phyloP scores from a whole-genome alignment of 2,329 filamentous ascomycete species.

The Colletotrichum navitas region DNA sequence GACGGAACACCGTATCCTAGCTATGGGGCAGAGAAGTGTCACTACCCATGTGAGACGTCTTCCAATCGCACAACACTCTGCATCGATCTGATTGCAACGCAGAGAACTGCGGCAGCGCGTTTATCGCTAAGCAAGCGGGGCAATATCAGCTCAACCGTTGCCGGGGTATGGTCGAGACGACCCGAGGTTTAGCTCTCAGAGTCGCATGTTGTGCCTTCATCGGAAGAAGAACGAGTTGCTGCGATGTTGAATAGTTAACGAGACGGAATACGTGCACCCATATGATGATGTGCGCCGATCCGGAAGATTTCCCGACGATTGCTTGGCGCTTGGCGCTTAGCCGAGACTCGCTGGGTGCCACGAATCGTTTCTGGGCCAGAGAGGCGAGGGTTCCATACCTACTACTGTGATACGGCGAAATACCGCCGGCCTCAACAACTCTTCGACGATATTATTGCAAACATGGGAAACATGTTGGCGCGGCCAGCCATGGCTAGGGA shows the following conservation, averaged over 20 bases:
- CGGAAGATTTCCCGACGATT: conserved; percentile 11
- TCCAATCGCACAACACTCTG: too few species aligned
- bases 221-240: conserved; percentile 3
- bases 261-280: conserved; percentile 4
- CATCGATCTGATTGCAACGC: not conserved
- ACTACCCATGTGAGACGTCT: not conserved
- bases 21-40: not conserved
- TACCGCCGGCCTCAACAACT: not conserved
- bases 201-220: conserved; percentile 17
- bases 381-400: not conserved
- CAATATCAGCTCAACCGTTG: not conserved
- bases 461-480: not conserved
- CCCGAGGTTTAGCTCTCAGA: conserved; percentile 2
- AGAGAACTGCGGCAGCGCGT: not conserved
- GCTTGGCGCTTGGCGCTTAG: conserved; percentile 2
- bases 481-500: conserved; percentile 5
- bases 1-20: not conserved
- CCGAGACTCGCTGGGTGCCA: not conserved
- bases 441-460: conserved; percentile 1
- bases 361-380: not conserved
- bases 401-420: not conserved
- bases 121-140: not conserved
- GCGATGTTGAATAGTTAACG: not conserved
- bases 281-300: not conserved
- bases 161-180: not conserved